Evolutionary conservation across 2,329 filamentous ascomycete genomes (phyloP).

Genomic region (Cylindrodendrum hubeiense): DNA sequence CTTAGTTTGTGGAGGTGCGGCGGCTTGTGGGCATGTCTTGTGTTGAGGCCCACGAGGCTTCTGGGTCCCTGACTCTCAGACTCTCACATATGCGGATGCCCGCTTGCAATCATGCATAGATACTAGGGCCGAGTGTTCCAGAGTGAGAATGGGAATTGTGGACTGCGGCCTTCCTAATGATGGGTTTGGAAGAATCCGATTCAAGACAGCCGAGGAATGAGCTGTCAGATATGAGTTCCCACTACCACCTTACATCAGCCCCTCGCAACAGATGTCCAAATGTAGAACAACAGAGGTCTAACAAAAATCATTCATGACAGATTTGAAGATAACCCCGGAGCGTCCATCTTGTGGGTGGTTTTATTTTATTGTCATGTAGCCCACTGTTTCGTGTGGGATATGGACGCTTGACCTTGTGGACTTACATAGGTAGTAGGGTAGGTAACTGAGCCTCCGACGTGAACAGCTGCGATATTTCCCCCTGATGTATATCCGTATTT

Average conservation of each 20-base stretch:
- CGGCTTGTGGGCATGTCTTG: neutral
- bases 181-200: neutral
- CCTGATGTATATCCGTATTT: neutral
- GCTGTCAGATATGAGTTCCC: neutral
- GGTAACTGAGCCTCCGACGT: neutral
- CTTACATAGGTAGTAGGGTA: neutral
- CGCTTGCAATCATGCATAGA: neutral
- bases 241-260: neutral
- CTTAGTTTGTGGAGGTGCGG: neutral
- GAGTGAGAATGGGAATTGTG: neutral
- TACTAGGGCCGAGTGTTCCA: neutral
- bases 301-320: neutral
- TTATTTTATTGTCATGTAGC: neutral
- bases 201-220: neutral
- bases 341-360: neutral
- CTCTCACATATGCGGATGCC: neutral
- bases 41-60: neutral
- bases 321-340: neutral
- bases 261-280: neutral
- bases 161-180: neutral
- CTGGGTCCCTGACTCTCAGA: neutral
- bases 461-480: neutral
- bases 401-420: neutral
- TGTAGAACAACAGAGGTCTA: neutral
- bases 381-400: too few species aligned